phyloP scores from a whole-genome alignment of 2,329 filamentous ascomycete species.

The Epichloe elymi region DNA sequence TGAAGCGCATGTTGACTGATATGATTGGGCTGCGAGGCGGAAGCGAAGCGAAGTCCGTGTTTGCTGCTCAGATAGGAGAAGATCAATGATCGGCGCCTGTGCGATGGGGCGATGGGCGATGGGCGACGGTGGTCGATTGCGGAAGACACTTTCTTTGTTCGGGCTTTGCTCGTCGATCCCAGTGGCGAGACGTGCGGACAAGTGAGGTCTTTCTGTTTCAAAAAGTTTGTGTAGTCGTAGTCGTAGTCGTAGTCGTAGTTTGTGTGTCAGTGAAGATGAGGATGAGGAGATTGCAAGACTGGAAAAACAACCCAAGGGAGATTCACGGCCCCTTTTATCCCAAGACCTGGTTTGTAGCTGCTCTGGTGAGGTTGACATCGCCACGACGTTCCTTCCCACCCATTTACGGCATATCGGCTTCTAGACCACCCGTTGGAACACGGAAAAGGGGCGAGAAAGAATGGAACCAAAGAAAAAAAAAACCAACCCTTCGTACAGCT shows the following conservation, averaged over 20 bases:
- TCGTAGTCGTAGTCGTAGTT: not conserved
- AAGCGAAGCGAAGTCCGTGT: not conserved
- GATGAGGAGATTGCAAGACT: not conserved
- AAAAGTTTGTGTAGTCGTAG: no score
- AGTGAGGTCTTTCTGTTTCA: no score
- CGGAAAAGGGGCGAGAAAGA: no score
- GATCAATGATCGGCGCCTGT: not conserved
- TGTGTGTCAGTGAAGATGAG: not conserved
- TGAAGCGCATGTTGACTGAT: conserved; percentile 13
- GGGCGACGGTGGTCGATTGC: not conserved
- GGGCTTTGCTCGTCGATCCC: not conserved
- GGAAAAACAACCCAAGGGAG: not conserved
- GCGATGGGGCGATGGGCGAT: not conserved
- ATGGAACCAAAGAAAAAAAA: not conserved
- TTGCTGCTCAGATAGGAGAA: not conserved
- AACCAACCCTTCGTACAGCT: not conserved
- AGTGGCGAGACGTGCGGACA: no score
- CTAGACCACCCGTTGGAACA: not conserved
- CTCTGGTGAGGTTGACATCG: not conserved
- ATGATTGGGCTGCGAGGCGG: not conserved
- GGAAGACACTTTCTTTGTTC: not conserved
- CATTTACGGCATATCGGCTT: not conserved
- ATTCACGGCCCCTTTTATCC: not conserved
- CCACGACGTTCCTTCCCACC: not conserved
- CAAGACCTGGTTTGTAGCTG: not conserved